Conservation (phyloP, 371 early-diverging fungal species). For the Lichtheimia ramosa region DNA sequence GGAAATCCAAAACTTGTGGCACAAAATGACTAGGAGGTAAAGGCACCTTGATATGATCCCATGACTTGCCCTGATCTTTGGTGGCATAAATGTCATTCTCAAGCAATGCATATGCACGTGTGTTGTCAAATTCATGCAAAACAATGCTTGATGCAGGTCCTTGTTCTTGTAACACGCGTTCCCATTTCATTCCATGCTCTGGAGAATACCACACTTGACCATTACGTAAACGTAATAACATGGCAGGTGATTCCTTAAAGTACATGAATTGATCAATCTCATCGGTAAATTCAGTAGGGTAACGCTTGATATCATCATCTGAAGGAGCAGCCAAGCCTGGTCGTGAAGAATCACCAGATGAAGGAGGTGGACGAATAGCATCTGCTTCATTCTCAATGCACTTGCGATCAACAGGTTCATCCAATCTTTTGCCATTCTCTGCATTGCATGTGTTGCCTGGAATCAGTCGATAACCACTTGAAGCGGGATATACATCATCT, state of each 20-base stretch:
- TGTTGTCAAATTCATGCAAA: constrained; percentile 57
- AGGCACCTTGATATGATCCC: constrained; percentile 61
- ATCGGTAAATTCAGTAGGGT: constrained; percentile 40
- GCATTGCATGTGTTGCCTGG: constrained; percentile 76
- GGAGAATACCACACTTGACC: constrained; percentile 65
- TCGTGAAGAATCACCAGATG: not conserved
- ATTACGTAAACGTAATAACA: constrained; percentile 53
- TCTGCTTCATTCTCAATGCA: constrained; percentile 52
- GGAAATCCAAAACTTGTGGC: constrained; percentile 73
- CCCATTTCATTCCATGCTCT: constrained; percentile 71
- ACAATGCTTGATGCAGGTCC: constrained; percentile 31
- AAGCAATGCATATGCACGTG: constrained; percentile 65
- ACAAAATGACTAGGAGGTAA: constrained; percentile 58
- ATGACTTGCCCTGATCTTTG: constrained; percentile 67
- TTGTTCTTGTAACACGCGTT: constrained; percentile 38
- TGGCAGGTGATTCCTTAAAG: constrained; percentile 56
- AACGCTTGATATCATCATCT: constrained; percentile 34
- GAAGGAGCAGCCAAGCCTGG: constrained; percentile 25
- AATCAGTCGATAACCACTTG: constrained; percentile 87
- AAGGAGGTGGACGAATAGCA: constrained; percentile 8
- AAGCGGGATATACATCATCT: constrained; percentile 71
- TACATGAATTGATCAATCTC: constrained; percentile 55
- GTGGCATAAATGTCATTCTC: constrained; percentile 62
- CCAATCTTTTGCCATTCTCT: constrained; percentile 53
- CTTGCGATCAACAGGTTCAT: constrained; percentile 60